Evolutionary conservation across 2,329 filamentous ascomycete genomes (phyloP).

Genomic region (Claviceps maximensis): DNA sequence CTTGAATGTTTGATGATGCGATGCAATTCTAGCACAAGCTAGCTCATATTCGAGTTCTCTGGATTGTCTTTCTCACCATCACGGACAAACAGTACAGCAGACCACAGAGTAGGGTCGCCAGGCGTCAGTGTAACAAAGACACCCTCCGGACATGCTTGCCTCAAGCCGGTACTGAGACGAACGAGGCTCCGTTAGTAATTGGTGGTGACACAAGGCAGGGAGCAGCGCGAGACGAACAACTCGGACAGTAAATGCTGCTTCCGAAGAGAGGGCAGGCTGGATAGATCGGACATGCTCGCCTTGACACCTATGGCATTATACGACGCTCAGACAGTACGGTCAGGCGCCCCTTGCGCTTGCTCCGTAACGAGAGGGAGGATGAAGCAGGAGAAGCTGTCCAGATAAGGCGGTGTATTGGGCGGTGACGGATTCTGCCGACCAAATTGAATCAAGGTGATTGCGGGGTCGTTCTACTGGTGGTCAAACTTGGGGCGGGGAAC

Average conservation of each 20-base stretch:
- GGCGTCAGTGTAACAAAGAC: constrained; percentile 77
- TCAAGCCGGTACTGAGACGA: constrained; percentile 55
- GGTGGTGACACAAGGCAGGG: neutral
- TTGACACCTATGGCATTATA: neutral
- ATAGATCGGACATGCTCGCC: constrained; percentile 18
- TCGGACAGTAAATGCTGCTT: constrained; percentile 68
- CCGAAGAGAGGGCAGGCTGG: constrained; percentile 42
- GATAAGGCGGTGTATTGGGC: constrained; percentile 6
- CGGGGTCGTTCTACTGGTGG: constrained; percentile 2
- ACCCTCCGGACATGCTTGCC: constrained; percentile 70
- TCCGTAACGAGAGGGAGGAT: neutral
- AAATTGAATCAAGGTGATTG: constrained; percentile 2
- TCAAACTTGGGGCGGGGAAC: neutral
- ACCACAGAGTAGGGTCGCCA: constrained; percentile 71
- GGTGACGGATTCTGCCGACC: constrained; percentile 12
- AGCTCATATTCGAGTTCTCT: neutral
- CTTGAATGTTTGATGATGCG: neutral
- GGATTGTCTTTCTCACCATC: constrained; percentile 43
- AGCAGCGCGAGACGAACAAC: constrained; percentile 47
- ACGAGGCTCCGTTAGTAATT: neutral
- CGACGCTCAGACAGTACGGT: neutral
- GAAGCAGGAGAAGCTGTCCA: neutral
- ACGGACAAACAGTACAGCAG: constrained; percentile 81
- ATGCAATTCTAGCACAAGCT: neutral
- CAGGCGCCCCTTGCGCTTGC: neutral